phyloP scores from a whole-genome alignment of 2,329 filamentous ascomycete species.

The Colletotrichum coccodes region DNA sequence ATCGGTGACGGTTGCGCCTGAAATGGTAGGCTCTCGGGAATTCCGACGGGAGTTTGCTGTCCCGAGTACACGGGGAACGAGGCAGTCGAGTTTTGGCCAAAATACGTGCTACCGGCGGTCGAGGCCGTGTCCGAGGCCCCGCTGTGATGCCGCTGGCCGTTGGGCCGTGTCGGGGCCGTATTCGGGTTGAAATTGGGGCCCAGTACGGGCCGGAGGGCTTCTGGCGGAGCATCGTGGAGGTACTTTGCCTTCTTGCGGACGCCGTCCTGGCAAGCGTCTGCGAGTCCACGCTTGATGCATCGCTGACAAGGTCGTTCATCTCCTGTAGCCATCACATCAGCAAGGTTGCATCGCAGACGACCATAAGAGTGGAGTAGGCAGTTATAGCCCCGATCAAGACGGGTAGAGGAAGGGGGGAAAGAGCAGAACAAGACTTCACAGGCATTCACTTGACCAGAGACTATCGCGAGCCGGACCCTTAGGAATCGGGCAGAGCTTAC shows the following conservation, averaged over 20 bases:
- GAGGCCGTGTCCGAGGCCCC: conserved; percentile 52
- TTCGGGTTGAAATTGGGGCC: conserved; percentile 75
- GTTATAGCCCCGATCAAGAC: conserved; percentile 3
- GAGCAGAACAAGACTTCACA: conserved; percentile 27
- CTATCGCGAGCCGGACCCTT: conserved; percentile 11
- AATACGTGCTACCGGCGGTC: conserved; percentile 56
- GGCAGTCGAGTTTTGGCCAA: conserved; percentile 55
- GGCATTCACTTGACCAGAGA: conserved; percentile 25
- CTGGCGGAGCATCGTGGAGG: conserved; percentile 92
- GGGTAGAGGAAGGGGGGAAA: conserved; percentile 9
- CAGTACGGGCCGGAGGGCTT: conserved; percentile 88
- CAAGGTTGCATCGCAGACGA: conserved; percentile 5
- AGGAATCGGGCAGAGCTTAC: conserved; percentile 68
- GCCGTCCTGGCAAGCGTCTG: conserved; percentile 93
- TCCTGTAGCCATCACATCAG: conserved; percentile 62
- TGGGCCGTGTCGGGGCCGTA: conserved; percentile 53
- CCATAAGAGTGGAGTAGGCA: conserved; percentile 2
- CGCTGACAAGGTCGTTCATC: conserved; percentile 94
- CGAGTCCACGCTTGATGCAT: conserved; percentile 92
- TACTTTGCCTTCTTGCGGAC: conserved; percentile 99
- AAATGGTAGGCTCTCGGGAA: conserved; percentile 65
- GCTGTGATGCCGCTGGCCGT: conserved; percentile 50
- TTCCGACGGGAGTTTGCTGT: conserved; percentile 54
- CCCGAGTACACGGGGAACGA: conserved; percentile 64
- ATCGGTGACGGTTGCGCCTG: conserved; percentile 77